A percentile compares a stretch with the other conserved stretches of the same genome.
Evolutionary conservation across 305 asterid species (phyloP).

Genomic region (Solanum hybrid): DNA sequence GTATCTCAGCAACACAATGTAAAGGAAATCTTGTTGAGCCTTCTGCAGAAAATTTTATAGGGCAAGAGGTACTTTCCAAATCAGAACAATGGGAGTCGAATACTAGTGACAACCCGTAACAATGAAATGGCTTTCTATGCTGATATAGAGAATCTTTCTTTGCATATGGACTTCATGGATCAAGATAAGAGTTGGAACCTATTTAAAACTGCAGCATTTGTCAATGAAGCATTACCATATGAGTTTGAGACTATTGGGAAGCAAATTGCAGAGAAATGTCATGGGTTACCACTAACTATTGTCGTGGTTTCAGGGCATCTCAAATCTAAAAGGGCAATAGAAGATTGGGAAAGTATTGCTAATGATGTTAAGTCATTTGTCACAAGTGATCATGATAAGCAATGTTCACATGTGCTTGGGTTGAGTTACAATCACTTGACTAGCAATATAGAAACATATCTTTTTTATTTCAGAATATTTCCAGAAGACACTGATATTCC

Average conservation of each 20-base stretch:
- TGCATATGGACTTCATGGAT: not conserved
- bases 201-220: not conserved
- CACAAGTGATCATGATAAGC: not conserved
- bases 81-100: slow-evolving; percentile 3
- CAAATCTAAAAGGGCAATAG: not conserved
- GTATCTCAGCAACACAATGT: not conserved
- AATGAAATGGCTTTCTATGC: not conserved
- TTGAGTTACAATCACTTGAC: too few relatives aligned
- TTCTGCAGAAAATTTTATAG: too few relatives aligned
- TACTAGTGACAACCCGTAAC: slow-evolving; percentile 10
- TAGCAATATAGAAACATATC: too few relatives aligned
- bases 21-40: too few relatives aligned
- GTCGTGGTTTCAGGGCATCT: not conserved
- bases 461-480: too few relatives aligned
- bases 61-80: not conserved
- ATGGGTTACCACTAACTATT: not conserved
- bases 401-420: too few relatives aligned
- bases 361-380: not conserved
- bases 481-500: too few relatives aligned
- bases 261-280: not conserved
- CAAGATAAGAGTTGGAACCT: not conserved
- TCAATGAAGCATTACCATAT: not conserved
- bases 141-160: not conserved
- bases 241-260: not conserved
- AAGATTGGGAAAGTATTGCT: not conserved